Percentiles rank a stretch among this genome's conserved stretches.
phyloP scores from a whole-genome alignment of 169 alveolate genomes.

The Plasmodium billcollinsi region DNA sequence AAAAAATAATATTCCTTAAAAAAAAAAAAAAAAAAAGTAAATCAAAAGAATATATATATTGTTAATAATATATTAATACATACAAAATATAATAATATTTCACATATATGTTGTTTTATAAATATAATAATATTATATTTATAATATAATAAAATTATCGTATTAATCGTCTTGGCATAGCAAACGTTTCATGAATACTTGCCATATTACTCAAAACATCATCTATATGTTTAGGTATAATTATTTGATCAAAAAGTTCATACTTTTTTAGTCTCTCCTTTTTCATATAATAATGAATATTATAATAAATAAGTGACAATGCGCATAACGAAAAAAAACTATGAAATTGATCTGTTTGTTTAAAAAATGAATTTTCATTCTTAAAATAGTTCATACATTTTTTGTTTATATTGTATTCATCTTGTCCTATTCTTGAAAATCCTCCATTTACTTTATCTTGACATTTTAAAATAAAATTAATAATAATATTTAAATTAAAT shows the following conservation, averaged over 20 bases:
- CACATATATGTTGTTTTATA: too few relatives aligned
- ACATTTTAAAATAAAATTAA: conserved; percentile 40
- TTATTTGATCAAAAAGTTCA: conserved; percentile 11
- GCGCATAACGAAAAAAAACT: conserved; percentile 56
- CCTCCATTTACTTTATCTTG: conserved; percentile 66
- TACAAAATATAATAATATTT: background rate
- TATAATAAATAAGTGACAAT: conserved; percentile 57
- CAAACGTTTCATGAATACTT: conserved; percentile 29
- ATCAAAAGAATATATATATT: background rate
- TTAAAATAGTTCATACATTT: conserved; percentile 31
- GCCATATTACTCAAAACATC: conserved; percentile 1
- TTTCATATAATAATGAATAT: conserved; percentile 32
- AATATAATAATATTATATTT: background rate
- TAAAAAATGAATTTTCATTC: conserved; percentile 7
- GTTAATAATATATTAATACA: conserved; percentile 2
- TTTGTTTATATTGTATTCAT: conserved; percentile 7
- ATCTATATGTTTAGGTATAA: conserved; percentile 29
- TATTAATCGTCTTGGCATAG: conserved; percentile 43
- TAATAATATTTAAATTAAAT: conserved; percentile 49
- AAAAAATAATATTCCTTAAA: too few relatives aligned
- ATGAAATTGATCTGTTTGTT: conserved; percentile 53
- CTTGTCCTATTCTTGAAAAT: conserved; percentile 47
- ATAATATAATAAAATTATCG: background rate
- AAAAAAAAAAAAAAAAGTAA: too few relatives aligned
- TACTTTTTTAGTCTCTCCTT: conserved; percentile 1